phyloP scores from a whole-genome alignment of 140 eudicot species.

The Bidens hawaiensis region DNA sequence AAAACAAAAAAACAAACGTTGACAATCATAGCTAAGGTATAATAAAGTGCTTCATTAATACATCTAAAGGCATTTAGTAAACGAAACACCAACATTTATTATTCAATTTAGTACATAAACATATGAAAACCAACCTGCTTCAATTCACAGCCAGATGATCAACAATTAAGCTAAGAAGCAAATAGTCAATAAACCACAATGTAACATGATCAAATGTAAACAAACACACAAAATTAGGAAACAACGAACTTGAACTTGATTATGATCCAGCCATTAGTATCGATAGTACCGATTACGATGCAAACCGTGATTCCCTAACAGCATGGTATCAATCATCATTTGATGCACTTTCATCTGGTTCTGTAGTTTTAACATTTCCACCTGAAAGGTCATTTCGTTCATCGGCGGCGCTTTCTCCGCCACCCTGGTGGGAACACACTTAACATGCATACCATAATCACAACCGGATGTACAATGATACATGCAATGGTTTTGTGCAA shows the following conservation, averaged over 20 bases:
- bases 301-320: slow-evolving; percentile 1
- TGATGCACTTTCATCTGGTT: slow-evolving; percentile 6
- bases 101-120: background rate
- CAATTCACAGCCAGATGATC: background rate
- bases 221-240: background rate
- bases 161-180: background rate
- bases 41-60: too few relatives aligned
- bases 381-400: slow-evolving; percentile 10
- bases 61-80: background rate
- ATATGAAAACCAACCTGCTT: background rate
- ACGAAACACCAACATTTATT: background rate
- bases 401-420: slow-evolving; percentile 5
- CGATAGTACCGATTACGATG: slow-evolving; percentile 16
- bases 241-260: background rate
- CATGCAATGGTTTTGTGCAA: slow-evolving; percentile 18
- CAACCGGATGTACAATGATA: slow-evolving; percentile 25
- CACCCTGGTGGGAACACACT: slow-evolving; percentile 12
- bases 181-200: background rate
- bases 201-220: background rate
- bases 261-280: background rate
- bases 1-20: too few relatives aligned
- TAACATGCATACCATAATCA: slow-evolving; percentile 23
- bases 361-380: slow-evolving; percentile 17
- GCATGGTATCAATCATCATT: slow-evolving; percentile 8
- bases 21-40: too few relatives aligned